Evolutionary conservation across 805 yeast genomes (phyloP), one percentile per base, ranked within the genome.

Genomic region (Yamadazyma laniorum): DNA sequence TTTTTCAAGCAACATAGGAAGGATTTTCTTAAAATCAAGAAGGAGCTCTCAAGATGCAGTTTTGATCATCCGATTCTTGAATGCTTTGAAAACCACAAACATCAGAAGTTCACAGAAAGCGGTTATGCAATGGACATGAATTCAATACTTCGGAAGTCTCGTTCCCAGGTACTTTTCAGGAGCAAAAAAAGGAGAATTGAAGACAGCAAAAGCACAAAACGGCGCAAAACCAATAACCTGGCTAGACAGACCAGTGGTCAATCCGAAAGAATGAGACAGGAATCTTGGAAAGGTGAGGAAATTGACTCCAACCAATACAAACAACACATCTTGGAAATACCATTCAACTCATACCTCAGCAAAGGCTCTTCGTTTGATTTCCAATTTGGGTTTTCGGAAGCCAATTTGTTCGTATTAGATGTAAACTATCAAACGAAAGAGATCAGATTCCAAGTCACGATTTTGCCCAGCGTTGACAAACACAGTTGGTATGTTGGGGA

Each of bases 361-460:
- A 38, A 48, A 2, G 67, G 67, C 1, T 45, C 61, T 12, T 34
- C 53, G 13, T 58, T 52, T 40, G 40, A 41, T 16, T 35, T 39
- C 14, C 15, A 21, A 17, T 21, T 25, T 25, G 39, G 34, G 18
- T 16, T n/a, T 2, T 17, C 34, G n/a, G 44, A 32, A 4, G 36
- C 48, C 15, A 50, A 55, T 35, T 32, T 58, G 13, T 39, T 46
- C 6, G 45, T 61, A 14, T 43, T 49, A 6, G 37, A 54, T n/a
- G 50, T 59, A 0, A 52, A 59, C 39, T 45, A 42, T 18, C 11
- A 30, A 4, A 37, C 39, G 3, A 34, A 32, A n/a, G 28, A 37
- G 5, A 6, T 45, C 14, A 25, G 28, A 9, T 21, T 28, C n/a
- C 31, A 29, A 22, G 34, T 33, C n/a, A 38, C 42, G n/a, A 29